A percentile compares a stretch with the other conserved stretches of the same genome.
These are phyloP conservation scores for Ceratobasidium sp. DNA, from an alignment of 1,284 basidiomycete species.

Conservation along the genomic window DNA sequence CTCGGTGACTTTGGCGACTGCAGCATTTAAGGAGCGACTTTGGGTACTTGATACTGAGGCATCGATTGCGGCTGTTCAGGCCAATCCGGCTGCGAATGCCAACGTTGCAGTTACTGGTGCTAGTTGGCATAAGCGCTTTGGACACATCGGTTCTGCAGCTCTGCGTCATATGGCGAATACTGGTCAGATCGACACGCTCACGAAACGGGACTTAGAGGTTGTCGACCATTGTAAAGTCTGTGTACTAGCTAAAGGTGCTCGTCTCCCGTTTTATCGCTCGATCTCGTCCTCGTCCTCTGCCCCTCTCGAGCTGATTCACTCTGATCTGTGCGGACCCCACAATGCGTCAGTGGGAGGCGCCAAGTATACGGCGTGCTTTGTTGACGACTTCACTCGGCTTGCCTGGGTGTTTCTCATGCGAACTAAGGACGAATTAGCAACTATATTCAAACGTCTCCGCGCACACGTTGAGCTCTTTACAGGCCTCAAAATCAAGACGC, in stretches of 20 bases:
- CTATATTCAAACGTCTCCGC: conserved; percentile 52
- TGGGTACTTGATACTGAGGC: background rate
- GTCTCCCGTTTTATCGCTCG: conserved; percentile 41
- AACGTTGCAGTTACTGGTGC: conserved; percentile 2
- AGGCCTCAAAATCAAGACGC: conserved; percentile 50
- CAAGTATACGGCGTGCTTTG: conserved; percentile 54
- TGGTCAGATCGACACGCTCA: background rate
- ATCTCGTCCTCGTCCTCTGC: background rate
- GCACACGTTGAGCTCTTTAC: conserved; percentile 51
- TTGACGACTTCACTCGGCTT: conserved; percentile 53
- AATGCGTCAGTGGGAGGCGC: conserved; percentile 48
- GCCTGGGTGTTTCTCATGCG: conserved; percentile 49
- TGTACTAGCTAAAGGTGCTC: conserved; percentile 37
- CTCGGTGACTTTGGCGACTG: background rate
- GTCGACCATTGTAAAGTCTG: conserved; percentile 47
- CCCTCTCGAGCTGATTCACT: conserved; percentile 52
- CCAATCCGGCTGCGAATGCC: background rate
- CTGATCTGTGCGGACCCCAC: conserved; percentile 53
- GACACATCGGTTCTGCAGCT: background rate
- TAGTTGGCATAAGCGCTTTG: background rate
- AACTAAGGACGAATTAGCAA: conserved; percentile 52
- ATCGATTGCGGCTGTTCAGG: background rate
- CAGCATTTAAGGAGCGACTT: background rate
- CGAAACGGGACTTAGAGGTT: background rate
- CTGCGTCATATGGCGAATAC: background rate